Evolutionary conservation across 805 yeast genomes (phyloP).

Genomic region (Metschnikowia reukaufii): DNA sequence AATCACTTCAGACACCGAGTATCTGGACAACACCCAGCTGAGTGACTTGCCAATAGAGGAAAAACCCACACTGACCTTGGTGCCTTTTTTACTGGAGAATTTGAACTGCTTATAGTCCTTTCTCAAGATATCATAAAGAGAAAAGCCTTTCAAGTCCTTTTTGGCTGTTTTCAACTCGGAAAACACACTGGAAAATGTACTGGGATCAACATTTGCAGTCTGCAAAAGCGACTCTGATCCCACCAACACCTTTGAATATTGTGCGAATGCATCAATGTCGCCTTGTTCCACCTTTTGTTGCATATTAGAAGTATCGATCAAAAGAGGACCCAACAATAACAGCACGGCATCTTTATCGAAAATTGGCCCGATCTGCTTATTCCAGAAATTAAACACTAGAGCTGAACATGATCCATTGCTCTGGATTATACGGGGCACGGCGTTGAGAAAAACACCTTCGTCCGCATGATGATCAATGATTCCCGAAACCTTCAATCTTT

Average conservation of each 20-base stretch:
- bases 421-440: conserved; percentile 60
- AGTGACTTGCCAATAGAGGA: conserved; percentile 70
- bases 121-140: conserved; percentile 59
- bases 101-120: conserved; percentile 83
- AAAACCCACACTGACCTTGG: conserved; percentile 57
- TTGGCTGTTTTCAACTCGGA: conserved; percentile 48
- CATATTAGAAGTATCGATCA: conserved; percentile 76
- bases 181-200: conserved; percentile 19
- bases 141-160: conserved; percentile 63
- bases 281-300: conserved; percentile 57
- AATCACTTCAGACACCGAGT: conserved; percentile 24
- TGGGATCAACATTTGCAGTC: not conserved
- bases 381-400: conserved; percentile 67
- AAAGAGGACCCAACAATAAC: conserved; percentile 63
- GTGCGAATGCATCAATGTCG: conserved; percentile 50
- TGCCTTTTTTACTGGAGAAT: conserved; percentile 28
- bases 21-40: conserved; percentile 46
- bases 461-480: conserved; percentile 91
- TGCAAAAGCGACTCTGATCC: not conserved
- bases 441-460: conserved; percentile 48
- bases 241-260: conserved; percentile 32
- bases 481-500: conserved; percentile 42
- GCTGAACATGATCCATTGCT: conserved; percentile 79
- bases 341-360: conserved; percentile 36
- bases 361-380: conserved; percentile 20